Percentiles rank a stretch among this genome's conserved stretches.
Conservation (phyloP, 2,329 filamentous ascomycete genomes). For the Pseudogymnoascus sp. region DNA sequence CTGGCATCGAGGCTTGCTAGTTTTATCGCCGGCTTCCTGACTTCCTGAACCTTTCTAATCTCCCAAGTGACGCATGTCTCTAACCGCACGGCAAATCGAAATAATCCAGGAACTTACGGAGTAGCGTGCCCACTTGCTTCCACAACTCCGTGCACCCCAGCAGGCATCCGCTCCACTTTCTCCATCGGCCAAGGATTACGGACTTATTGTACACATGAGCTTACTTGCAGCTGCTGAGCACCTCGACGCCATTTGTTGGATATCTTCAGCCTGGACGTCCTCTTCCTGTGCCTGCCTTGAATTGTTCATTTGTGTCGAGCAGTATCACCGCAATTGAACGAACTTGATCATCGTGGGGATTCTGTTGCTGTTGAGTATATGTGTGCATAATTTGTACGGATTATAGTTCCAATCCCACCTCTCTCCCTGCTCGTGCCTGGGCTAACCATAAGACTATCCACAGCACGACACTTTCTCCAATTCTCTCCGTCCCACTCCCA, state of each 20-base stretch:
- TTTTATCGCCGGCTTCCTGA: not conserved
- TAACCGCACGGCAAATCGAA: constrained; percentile 4
- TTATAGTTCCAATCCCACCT: not conserved
- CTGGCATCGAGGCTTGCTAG: not conserved
- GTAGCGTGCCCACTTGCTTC: constrained; percentile 7
- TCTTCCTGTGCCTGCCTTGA: constrained; percentile 2
- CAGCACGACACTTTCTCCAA: constrained; percentile 2
- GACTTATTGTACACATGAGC: constrained; percentile 8
- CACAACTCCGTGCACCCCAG: constrained; percentile 4
- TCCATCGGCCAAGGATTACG: constrained; percentile 6
- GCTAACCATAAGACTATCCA: constrained; percentile 7
- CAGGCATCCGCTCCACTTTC: constrained; percentile 7
- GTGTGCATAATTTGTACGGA: constrained; percentile 6
- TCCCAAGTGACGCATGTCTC: constrained; percentile 7
- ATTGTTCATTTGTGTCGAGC: not conserved
- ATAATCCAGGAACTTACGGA: constrained; percentile 6
- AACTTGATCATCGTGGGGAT: not conserved
- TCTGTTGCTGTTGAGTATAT: not conserved
- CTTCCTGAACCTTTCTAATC: not conserved
- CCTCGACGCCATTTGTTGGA: constrained; percentile 3
- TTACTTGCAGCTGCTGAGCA: constrained; percentile 5
- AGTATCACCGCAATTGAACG: constrained; percentile 1
- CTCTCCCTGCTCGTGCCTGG: not conserved
- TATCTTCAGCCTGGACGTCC: not conserved
- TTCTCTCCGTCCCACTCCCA: not conserved